These are phyloP conservation scores for Trypanosoma scelopori DNA, from an alignment of 208 protist genomes.

Conservation along the genomic window DNA sequence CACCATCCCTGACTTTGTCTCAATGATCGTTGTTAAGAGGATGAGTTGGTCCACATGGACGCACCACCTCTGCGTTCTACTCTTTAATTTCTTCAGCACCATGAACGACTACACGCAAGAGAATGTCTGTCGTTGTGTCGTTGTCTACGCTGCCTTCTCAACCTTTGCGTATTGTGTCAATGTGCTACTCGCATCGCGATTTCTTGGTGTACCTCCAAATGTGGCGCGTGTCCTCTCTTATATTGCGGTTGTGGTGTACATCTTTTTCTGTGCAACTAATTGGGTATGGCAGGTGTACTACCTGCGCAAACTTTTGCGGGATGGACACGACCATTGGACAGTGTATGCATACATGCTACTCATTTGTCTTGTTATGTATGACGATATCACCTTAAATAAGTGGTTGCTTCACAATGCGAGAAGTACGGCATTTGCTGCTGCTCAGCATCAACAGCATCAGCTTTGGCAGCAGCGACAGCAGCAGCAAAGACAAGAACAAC, in stretches of 20 bases:
- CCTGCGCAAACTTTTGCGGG: constrained; percentile 62
- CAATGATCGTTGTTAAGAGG: constrained; percentile 86
- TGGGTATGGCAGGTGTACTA: constrained; percentile 93
- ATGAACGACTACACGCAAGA: constrained; percentile 88
- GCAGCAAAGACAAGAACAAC: constrained; percentile 4
- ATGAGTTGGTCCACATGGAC: constrained; percentile 91
- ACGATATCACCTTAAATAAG: constrained; percentile 71
- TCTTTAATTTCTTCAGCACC: constrained; percentile 91
- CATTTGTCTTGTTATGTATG: constrained; percentile 86
- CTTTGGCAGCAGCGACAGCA: constrained; percentile 14
- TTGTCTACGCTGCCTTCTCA: constrained; percentile 92
- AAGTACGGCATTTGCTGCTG: constrained; percentile 61
- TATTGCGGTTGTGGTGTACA: constrained; percentile 81
- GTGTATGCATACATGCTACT: constrained; percentile 84
- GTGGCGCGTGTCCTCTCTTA: constrained; percentile 73
- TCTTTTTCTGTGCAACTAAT: constrained; percentile 81
- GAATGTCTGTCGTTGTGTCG: constrained; percentile 87
- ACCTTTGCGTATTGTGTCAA: constrained; percentile 93
- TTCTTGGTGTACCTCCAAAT: constrained; percentile 67
- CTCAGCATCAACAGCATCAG: constrained; percentile 42
- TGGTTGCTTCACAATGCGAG: constrained; percentile 80
- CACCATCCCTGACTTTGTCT: constrained; percentile 91
- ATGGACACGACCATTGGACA: constrained; percentile 67
- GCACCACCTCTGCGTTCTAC: constrained; percentile 86
- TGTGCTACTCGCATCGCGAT: constrained; percentile 89